Evolutionary conservation across 176 grass and related monocot genomes (phyloP), one percentile per base, ranked within the genome.

Genomic region (Carex pumila): DNA sequence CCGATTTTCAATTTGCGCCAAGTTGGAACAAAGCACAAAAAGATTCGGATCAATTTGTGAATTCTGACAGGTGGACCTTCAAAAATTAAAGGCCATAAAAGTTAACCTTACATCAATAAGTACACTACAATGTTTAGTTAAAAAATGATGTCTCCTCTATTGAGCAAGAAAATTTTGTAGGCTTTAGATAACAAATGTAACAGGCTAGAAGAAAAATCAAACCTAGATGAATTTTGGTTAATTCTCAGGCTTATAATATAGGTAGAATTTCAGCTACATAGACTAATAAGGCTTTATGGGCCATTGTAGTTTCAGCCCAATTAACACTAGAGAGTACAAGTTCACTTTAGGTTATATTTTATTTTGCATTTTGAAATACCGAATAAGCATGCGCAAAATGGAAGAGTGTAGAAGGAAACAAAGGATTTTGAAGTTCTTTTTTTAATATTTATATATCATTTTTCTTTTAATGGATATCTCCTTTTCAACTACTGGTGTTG

Each of bases 381-480:
- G 29, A 70, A n/a, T 12, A 14, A 12, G 19, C 21, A 53, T 75
- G 50, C 25, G 0, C 50, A 77, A 77, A 77, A 32, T 32, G 45
- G 49, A 15, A n/a, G 19, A 50, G 39, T 82, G 80, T n/a, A 34
- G 61, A 67, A 54, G 12, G 25, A 82, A 17, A 45, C 6, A 82
- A 82, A 68, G 62, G n/a, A 10, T 81, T 65, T 29, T 14, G 2
- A 81, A 81, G 19, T 61, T 61, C 21, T 4, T 81, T 49, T 62
- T 62, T 34, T 31, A 8, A 49, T 45, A 18, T 79, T 3, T 21
- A 31, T 25, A 3, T 14, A 68, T 54, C 22, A 31, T 17, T 30
- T 83, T 49, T 34, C 52, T 78, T 57, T 75, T 17, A 57, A 56
- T 78, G 73, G 52, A 78, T 77, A 77, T 78, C 22, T 78, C 81